Base-by-base conservation (phyloP, 257 asterid genomes). In the Leonotis leonurus region DNA sequence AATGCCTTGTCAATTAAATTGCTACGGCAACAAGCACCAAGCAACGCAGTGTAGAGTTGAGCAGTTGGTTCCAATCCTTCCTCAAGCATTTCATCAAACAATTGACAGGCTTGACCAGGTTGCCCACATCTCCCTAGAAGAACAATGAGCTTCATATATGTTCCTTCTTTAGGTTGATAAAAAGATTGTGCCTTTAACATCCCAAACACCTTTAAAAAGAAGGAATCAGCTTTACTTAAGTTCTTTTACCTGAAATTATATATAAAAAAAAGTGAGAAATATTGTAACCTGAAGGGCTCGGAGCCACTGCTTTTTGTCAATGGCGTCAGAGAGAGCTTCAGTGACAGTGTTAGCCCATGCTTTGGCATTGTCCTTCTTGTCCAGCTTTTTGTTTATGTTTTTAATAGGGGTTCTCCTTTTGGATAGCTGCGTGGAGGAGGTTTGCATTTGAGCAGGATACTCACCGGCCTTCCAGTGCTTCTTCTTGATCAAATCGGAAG, bases 71-170 rank as follows among this genome's bases (percentile, higher is more conserved):
- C 84, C 62, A 90, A 29, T 51, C 84, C 97, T 69, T 83, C 79
- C 65, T 75, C 78, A 46, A 85, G 70, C 97, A 90, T 90, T 67
- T 75, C 81, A 57, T 88, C 87, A 46, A 90, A 87, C 24, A 88
- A 85, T 39, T 71, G 78, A 18, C 72, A 83, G 53, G 96, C 96
- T 66, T 73, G 87, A 5, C 83, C 81, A 5, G 97, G 91, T 54
- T 90, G 94, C 40, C 94, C 97, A 56, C 80, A 75, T 74, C 74
- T 85, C 32, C 97, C 96, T 7, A 90, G 97, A 73, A 90, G 97
- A 63, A 83, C 94, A n/a, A 87, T 76, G 51, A 90, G 85, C 78
- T 70, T 87, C 95, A 90, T 80, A 70, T 85, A 87, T 20, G 97
- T 81, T 29, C 94, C 95, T 70, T 87, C 95, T 70, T 85, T 90